Evolutionary conservation across 1,284 basidiomycete genomes (phyloP).

Genomic region (Trametes polyzona): DNA sequence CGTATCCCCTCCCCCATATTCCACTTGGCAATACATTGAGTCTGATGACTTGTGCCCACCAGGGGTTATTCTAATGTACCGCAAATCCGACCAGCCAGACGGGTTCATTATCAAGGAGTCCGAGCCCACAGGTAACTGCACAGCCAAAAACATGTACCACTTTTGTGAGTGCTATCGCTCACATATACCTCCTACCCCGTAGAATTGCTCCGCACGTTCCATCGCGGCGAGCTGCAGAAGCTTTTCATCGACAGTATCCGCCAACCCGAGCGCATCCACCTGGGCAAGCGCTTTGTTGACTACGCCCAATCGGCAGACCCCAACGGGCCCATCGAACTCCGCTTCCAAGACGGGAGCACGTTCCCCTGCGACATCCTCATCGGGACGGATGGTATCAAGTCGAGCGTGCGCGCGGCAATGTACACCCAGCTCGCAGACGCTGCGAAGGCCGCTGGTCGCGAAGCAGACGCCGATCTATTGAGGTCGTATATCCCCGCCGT

Average conservation of each 20-base stretch:
- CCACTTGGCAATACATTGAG: not conserved
- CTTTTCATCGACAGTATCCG: slow-evolving; percentile 49
- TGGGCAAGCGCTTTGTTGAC: slow-evolving; percentile 51
- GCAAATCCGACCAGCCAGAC: slow-evolving; percentile 28
- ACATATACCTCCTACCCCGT: not conserved
- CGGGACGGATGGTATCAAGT: slow-evolving; percentile 30
- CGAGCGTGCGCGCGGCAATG: slow-evolving; percentile 6
- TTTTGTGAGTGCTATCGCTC: not conserved
- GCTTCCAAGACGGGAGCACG: slow-evolving; percentile 52
- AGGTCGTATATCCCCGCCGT: not conserved
- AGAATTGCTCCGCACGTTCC: slow-evolving; percentile 42
- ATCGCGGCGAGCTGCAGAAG: slow-evolving; percentile 55
- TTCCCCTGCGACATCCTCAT: slow-evolving; percentile 52
- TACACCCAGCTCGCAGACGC: slow-evolving; percentile 18
- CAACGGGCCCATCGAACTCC: slow-evolving; percentile 38
- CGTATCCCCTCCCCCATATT: not conserved
- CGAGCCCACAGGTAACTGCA: slow-evolving; percentile 48
- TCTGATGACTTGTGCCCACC: not conserved
- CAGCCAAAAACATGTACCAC: too few species aligned
- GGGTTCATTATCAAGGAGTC: slow-evolving; percentile 52
- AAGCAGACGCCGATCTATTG: not conserved
- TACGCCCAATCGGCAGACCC: slow-evolving; percentile 41
- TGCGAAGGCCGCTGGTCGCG: not conserved
- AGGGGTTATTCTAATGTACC: slow-evolving; percentile 13
- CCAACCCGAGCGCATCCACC: slow-evolving; percentile 42